Percentiles rank a stretch among this genome's conserved stretches.
These are phyloP conservation scores for Taphrina sp. DNA, from an alignment of 1,139 yeast genomes.

Conservation along the genomic window DNA sequence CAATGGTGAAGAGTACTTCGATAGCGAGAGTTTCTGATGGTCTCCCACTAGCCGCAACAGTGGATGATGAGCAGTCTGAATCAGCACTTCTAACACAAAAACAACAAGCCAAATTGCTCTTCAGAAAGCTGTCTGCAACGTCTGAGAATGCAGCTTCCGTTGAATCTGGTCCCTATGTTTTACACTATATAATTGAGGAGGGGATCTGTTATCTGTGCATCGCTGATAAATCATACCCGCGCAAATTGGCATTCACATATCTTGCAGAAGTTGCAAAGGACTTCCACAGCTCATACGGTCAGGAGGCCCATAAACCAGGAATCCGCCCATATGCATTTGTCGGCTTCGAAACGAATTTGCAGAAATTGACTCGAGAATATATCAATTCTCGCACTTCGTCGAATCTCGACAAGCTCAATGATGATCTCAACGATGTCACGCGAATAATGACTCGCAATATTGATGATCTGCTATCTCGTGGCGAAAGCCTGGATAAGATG, in stretches of 20 bases:
- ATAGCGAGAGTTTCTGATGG: constrained; percentile 46
- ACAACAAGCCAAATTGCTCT: constrained; percentile 75
- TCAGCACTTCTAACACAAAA: constrained; percentile 65
- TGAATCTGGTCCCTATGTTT: constrained; percentile 70
- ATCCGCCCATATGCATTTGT: constrained; percentile 89
- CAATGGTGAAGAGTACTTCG: constrained; percentile 30
- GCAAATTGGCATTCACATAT: constrained; percentile 85
- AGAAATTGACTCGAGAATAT: constrained; percentile 82
- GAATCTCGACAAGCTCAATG: constrained; percentile 78
- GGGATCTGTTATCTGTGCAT: constrained; percentile 73
- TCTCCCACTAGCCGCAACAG: constrained; percentile 88
- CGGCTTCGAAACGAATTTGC: constrained; percentile 76
- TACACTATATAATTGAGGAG: constrained; percentile 58
- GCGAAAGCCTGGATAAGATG: constrained; percentile 89
- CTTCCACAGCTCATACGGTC: constrained; percentile 74
- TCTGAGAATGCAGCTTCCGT: constrained; percentile 85
- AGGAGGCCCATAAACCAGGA: constrained; percentile 60
- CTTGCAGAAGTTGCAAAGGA: constrained; percentile 78
- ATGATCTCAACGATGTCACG: constrained; percentile 88
- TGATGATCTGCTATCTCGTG: constrained; percentile 89
- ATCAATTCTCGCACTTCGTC: constrained; percentile 79
- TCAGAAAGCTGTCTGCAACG: constrained; percentile 72
- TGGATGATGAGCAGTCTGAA: constrained; percentile 65
- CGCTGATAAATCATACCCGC: constrained; percentile 74
- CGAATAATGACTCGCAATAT: constrained; percentile 94